Conservation (phyloP, 2,329 filamentous ascomycete species). For the Lachnellula arida region DNA sequence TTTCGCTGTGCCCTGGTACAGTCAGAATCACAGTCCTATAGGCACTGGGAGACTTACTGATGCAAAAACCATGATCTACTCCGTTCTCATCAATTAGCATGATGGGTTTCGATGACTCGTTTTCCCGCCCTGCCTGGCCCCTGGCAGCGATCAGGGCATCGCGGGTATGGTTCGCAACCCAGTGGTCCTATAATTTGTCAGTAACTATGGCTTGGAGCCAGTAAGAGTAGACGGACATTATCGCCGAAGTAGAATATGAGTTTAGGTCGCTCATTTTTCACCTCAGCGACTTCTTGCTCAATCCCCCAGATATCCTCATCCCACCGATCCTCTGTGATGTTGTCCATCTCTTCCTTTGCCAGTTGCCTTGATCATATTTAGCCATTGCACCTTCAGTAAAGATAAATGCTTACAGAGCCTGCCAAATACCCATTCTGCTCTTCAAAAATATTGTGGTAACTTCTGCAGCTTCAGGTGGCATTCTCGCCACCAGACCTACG, state of each 20-base stretch:
- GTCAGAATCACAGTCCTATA: not conserved
- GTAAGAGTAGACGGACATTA: conserved; percentile 26
- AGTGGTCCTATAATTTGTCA: conserved; percentile 44
- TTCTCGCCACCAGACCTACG: conserved; percentile 41
- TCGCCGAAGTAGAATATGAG: conserved; percentile 58
- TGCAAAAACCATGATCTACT: conserved; percentile 59
- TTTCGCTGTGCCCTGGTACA: conserved; percentile 42
- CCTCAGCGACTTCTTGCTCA: conserved; percentile 28
- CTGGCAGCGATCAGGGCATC: conserved; percentile 50
- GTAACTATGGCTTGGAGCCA: not conserved
- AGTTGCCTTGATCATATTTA: conserved; percentile 36
- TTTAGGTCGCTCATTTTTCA: conserved; percentile 35
- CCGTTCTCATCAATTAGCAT: conserved; percentile 52
- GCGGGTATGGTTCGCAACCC: conserved; percentile 53
- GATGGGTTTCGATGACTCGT: conserved; percentile 36
- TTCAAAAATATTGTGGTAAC: conserved; percentile 51
- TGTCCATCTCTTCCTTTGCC: conserved; percentile 55
- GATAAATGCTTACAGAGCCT: conserved; percentile 42
- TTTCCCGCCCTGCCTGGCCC: conserved; percentile 26
- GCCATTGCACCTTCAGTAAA: not conserved
- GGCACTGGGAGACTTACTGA: conserved; percentile 37
- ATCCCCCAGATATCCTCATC: conserved; percentile 54
- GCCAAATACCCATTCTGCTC: conserved; percentile 53
- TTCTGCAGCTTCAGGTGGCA: conserved; percentile 44
- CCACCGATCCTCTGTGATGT: conserved; percentile 56